These are phyloP conservation scores for Tricholoma hemisulphureum DNA, from an alignment of 768 basidiomycete species.

Conservation along the genomic window DNA sequence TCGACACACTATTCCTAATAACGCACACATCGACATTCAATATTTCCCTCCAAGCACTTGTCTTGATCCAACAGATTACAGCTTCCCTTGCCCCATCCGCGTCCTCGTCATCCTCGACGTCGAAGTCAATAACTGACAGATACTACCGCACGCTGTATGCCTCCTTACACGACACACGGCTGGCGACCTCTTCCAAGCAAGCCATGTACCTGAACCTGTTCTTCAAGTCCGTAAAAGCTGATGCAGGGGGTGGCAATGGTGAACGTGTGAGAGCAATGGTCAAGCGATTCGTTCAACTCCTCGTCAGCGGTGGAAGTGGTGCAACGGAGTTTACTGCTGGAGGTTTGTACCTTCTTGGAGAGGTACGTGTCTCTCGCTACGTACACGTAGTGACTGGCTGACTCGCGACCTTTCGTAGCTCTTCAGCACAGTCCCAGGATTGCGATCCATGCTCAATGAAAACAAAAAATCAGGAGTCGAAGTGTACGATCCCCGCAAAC, in stretches of 20 bases:
- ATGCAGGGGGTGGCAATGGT: slow-evolving; percentile 45
- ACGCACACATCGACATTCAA: slow-evolving; percentile 97
- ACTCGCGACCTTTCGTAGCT: slow-evolving; percentile 27
- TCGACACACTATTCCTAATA: slow-evolving; percentile 91
- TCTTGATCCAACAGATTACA: slow-evolving; percentile 83
- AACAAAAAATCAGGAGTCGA: slow-evolving; percentile 25
- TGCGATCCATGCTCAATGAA: slow-evolving; percentile 39
- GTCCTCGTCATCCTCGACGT: slow-evolving; percentile 38
- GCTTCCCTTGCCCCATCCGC: slow-evolving; percentile 45
- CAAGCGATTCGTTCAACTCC: slow-evolving; percentile 77
- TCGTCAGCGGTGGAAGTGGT: slow-evolving; percentile 67
- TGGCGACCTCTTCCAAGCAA: slow-evolving; percentile 85
- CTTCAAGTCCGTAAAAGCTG: slow-evolving; percentile 83
- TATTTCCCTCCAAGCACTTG: slow-evolving; percentile 88
- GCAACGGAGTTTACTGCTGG: slow-evolving; percentile 88
- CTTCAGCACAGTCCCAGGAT: slow-evolving; percentile 41
- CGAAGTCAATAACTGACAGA: slow-evolving; percentile 56
- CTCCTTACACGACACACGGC: slow-evolving; percentile 81
- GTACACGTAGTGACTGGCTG: neutral
- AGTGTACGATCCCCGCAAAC: slow-evolving; percentile 82
- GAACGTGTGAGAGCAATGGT: slow-evolving; percentile 79
- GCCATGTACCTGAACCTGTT: slow-evolving; percentile 95
- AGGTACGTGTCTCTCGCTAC: slow-evolving; percentile 50
- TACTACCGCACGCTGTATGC: slow-evolving; percentile 86
- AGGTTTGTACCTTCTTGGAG: slow-evolving; percentile 81